Base-by-base conservation (phyloP, 495 filamentous ascomycete species). In the Annulohypoxylon maeteangense region DNA sequence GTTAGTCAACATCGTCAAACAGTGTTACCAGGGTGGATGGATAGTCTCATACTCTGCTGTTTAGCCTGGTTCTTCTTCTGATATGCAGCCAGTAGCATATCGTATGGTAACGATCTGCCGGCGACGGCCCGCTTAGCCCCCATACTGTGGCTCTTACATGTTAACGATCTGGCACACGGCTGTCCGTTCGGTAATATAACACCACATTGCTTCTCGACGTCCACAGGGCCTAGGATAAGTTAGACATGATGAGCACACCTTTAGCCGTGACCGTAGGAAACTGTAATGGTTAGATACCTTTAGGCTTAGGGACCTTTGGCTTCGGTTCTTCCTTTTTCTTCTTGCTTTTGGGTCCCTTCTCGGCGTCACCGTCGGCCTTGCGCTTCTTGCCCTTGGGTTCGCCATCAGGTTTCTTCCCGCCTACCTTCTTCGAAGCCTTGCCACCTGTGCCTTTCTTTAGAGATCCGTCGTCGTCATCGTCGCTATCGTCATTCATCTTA, bases 51-150 rank as follows among this genome's bases (percentile, higher is more conserved):
- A 94, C 92, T 96, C 78, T 98, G 95, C 82, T 95, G 92, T 74
- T 96, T 95, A 11, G 95, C 95, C 80, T 98, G 95, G 77, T 98
- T 99, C 85, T 97, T 97, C 86, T 98, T 98, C 82, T 99, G 95
- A 79, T 99, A 98, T 16, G 93, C 91, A 29, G 92, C 89, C 22
- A 99, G 87, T 25, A 99, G 82, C 88, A 95, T 93, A 78, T 98
- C 95, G 76, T 99, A 99, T 1, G 96, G 96, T 55, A 97, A 83
- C 36, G 92, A 95, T 31, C 95, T 85, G 4, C 95, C 95, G 12
- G 94, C 91, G 3, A 99, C 95, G 0, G 90, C 88, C 70, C 95
- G 87, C 81, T 99, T 99, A 6, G 95, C 91, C 10, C 95, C 94
- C 96, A 99, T 98, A 32, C 89, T 91, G 72, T 99, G 95, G 63